Conservation (phyloP, 495 filamentous ascomycete species). For the Tuber borchii region DNA sequence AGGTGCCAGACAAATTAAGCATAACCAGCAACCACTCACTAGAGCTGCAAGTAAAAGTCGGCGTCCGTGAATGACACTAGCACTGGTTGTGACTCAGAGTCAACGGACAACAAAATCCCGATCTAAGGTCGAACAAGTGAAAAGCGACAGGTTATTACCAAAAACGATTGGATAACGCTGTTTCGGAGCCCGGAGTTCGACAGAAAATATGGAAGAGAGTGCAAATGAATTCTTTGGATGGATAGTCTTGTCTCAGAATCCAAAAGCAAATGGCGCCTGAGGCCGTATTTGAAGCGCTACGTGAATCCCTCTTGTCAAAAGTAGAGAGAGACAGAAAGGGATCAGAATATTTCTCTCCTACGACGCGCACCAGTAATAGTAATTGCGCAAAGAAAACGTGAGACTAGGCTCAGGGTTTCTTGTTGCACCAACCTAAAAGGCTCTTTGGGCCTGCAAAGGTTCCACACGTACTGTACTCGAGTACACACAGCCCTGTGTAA, state of each 20-base stretch:
- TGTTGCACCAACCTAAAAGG: slow-evolving; percentile 33
- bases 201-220: slow-evolving; percentile 6
- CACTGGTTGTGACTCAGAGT: slow-evolving; percentile 22
- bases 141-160: slow-evolving; percentile 17
- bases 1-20: slow-evolving; percentile 33
- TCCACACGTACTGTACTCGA: slow-evolving; percentile 25
- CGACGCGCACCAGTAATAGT: neutral
- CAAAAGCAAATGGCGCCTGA: slow-evolving; percentile 30
- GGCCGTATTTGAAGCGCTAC: slow-evolving; percentile 22
- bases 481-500: slow-evolving; percentile 38
- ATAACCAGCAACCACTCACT: slow-evolving; percentile 30
- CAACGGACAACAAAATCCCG: slow-evolving; percentile 30
- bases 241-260: slow-evolving; percentile 17
- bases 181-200: slow-evolving; percentile 29
- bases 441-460: slow-evolving; percentile 20
- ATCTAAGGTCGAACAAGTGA: slow-evolving; percentile 27
- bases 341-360: neutral
- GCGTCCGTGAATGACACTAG: slow-evolving; percentile 30
- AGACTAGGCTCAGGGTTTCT: slow-evolving; percentile 3
- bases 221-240: slow-evolving; percentile 7
- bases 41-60: slow-evolving; percentile 34
- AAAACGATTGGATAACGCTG: slow-evolving; percentile 28
- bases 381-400: slow-evolving; percentile 3
- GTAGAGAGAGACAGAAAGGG: neutral
- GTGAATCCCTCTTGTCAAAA: slow-evolving; percentile 12